Evolutionary conservation across 1,284 basidiomycete species (phyloP).

Genomic region (Tilletiaria anomala): DNA sequence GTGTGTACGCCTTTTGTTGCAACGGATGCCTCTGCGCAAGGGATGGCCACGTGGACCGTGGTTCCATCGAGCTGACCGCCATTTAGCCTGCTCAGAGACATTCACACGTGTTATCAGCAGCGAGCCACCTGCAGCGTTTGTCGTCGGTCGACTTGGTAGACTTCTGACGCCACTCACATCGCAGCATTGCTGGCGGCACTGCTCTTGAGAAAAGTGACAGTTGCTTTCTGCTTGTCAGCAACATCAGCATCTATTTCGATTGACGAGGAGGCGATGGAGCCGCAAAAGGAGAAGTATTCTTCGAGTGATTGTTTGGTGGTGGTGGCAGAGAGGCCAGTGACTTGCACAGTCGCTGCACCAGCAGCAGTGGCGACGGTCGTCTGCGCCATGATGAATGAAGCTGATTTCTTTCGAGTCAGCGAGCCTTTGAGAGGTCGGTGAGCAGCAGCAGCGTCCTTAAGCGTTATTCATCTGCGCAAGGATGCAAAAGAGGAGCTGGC

Average conservation of each 20-base stretch:
- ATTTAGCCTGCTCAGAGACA: neutral
- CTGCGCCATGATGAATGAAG: no score
- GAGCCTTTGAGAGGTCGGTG: no score
- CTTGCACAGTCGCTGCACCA: constrained; percentile 14
- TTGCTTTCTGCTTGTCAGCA: constrained; percentile 8
- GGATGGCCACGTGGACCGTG: neutral
- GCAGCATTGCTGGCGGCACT: constrained; percentile 21
- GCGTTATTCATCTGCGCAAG: no score
- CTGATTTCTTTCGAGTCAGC: no score
- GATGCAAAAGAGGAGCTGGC: no score
- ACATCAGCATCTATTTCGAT: neutral
- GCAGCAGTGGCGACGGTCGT: no score
- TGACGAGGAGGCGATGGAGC: constrained; percentile 12
- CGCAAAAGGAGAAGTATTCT: constrained; percentile 34
- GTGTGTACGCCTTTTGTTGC: neutral
- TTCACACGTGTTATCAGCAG: no score
- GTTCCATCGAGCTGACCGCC: neutral
- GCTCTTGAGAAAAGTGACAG: constrained; percentile 12
- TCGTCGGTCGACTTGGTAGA: no score
- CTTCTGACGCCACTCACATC: constrained; percentile 14
- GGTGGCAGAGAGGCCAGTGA: constrained; percentile 13
- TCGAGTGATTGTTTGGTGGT: constrained; percentile 20
- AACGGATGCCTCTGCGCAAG: neutral
- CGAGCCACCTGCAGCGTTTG: no score
- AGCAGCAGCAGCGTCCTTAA: no score